These are phyloP conservation scores for Chlamydomonas sphaeroides DNA, from an alignment of 139 green algal genomes.

Conservation along the genomic window DNA sequence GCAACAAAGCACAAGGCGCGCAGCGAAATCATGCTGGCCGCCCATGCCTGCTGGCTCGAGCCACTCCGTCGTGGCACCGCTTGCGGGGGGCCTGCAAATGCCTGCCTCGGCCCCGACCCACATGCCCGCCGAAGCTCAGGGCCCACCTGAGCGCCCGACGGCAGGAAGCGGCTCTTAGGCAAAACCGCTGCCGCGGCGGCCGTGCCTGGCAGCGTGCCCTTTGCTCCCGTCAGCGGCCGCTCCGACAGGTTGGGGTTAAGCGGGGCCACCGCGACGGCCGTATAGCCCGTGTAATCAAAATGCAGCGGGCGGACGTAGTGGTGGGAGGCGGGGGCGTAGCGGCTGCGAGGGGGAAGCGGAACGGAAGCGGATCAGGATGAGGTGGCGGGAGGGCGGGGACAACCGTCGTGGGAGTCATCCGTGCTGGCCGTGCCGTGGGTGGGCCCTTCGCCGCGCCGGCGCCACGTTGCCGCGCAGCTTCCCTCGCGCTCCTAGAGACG, in stretches of 20 bases:
- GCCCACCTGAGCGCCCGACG: neutral
- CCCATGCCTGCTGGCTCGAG: too few species aligned
- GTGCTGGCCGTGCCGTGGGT: too few species aligned
- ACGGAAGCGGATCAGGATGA: neutral
- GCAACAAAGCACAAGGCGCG: too few species aligned
- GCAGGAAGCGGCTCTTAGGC: constrained; percentile 11
- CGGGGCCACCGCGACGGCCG: neutral
- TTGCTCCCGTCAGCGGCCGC: too few species aligned
- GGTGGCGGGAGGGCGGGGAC: too few species aligned
- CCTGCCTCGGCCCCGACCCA: too few species aligned
- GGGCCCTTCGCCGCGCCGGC: too few species aligned
- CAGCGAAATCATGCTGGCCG: too few species aligned
- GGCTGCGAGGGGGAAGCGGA: neutral
- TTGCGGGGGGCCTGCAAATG: too few species aligned
- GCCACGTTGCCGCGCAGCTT: neutral
- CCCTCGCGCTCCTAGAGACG: neutral
- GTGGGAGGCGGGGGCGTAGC: constrained; percentile 3
- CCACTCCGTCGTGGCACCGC: too few species aligned
- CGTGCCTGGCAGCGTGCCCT: neutral
- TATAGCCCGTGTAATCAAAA: constrained; percentile 33
- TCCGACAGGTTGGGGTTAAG: constrained; percentile 11
- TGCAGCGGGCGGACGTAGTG: constrained; percentile 21
- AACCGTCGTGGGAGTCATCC: too few species aligned
- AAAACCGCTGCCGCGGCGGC: neutral
- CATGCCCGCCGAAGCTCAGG: too few species aligned